Percentiles rank a stretch among this genome's conserved stretches.
Evolutionary conservation across 2,329 filamentous ascomycete genomes (phyloP).

Genomic region (Calycina herbarum): DNA sequence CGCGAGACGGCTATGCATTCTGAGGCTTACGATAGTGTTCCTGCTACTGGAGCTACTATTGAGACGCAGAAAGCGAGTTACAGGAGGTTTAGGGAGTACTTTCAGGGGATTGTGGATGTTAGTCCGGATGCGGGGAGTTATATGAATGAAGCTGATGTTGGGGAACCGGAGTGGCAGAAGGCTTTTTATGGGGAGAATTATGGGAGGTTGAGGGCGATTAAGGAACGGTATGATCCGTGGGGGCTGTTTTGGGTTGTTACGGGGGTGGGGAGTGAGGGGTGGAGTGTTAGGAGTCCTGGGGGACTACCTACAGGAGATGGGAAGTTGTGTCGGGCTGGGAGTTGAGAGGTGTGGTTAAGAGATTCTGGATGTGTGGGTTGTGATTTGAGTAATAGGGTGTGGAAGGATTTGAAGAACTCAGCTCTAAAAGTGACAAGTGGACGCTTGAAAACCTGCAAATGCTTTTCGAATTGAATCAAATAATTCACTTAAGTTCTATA

Average conservation of each 20-base stretch:
- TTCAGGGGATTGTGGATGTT: constrained; percentile 19
- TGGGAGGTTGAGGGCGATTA: constrained; percentile 42
- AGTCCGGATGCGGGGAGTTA: constrained; percentile 42
- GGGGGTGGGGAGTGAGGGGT: constrained; percentile 26
- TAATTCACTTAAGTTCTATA: no score
- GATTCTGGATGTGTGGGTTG: no score
- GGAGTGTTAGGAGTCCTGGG: constrained; percentile 34
- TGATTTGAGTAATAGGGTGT: no score
- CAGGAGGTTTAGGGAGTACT: constrained; percentile 27
- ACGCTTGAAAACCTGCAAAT: no score
- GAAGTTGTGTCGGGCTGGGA: constrained; percentile 15
- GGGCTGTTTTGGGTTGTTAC: constrained; percentile 40
- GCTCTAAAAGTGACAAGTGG: no score
- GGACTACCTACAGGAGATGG: constrained; percentile 25
- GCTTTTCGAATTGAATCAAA: no score
- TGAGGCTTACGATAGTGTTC: constrained; percentile 19
- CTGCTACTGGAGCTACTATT: constrained; percentile 34
- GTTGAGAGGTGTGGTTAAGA: not conserved
- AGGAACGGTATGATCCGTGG: constrained; percentile 49
- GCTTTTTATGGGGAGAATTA: constrained; percentile 37
- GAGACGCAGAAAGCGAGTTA: constrained; percentile 46
- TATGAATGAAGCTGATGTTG: constrained; percentile 51
- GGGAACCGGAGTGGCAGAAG: constrained; percentile 41
- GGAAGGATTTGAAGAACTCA: no score
- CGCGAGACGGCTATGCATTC: constrained; percentile 21